Conservation (phyloP, 192 early-diverging fungal species). For the Backusella sp. region DNA sequence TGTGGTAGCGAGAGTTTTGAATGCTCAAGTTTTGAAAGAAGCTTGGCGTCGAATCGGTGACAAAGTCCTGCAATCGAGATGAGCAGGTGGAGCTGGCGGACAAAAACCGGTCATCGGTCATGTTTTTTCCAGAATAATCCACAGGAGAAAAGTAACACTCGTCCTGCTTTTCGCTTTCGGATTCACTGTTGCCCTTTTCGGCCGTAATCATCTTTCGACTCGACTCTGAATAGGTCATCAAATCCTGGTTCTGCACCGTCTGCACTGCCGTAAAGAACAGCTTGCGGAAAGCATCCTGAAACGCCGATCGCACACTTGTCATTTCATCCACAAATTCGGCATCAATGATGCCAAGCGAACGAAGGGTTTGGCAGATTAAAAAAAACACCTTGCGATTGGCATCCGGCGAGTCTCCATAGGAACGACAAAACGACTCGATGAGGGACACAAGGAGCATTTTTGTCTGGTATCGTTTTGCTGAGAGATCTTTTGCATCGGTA, state of each 20-base stretch:
- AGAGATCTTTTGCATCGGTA: neutral
- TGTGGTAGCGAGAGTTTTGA: constrained; percentile 67
- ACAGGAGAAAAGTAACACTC: neutral
- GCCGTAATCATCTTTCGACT: neutral
- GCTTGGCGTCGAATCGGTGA: neutral
- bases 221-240: neutral
- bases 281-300: constrained; percentile 82
- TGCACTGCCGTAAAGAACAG: constrained; percentile 79
- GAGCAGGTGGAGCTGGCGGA: neutral
- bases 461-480: constrained; percentile 54
- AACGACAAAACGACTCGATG: constrained; percentile 86
- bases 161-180: neutral
- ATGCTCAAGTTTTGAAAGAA: constrained; percentile 39
- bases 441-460: constrained; percentile 84
- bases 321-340: constrained; percentile 71
- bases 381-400: constrained; percentile 85
- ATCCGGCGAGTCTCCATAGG: constrained; percentile 86
- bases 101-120: neutral
- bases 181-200: neutral
- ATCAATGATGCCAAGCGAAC: constrained; percentile 80
- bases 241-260: constrained; percentile 54
- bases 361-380: constrained; percentile 84
- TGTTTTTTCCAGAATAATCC: constrained; percentile 1
- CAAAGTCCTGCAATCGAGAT: neutral
- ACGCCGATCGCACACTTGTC: constrained; percentile 75